These are phyloP conservation scores for Murraya paniculata DNA, from an alignment of 345 rosid genomes.

Conservation along the genomic window DNA sequence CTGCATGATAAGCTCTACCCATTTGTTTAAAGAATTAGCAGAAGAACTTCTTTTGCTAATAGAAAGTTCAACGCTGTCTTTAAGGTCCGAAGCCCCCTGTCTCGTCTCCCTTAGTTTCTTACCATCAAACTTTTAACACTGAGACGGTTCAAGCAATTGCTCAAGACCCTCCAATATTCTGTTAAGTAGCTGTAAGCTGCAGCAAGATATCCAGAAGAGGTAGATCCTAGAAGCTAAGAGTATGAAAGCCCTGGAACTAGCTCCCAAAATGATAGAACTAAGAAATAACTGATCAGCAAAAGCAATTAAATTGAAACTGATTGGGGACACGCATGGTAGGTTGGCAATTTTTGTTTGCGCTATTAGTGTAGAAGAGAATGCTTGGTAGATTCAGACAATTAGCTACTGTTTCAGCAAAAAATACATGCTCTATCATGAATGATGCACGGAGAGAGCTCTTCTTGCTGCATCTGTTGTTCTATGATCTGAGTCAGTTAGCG, in stretches of 20 bases:
- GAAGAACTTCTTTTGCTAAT: conserved; percentile 10
- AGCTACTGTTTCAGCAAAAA: conserved; percentile 39
- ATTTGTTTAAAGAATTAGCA: conserved; percentile 10
- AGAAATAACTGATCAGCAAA: too few relatives aligned
- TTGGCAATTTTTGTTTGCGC: conserved; percentile 27
- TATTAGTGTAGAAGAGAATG: conserved; percentile 29
- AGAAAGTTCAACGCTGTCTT: conserved; percentile 2
- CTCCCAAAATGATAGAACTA: background rate
- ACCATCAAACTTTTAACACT: conserved; percentile 17
- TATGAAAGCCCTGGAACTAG: conserved; percentile 11
- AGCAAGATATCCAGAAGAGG: conserved; percentile 13
- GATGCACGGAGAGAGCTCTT: conserved; percentile 30
- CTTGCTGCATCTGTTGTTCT: background rate
- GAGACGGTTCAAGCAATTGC: conserved; percentile 30
- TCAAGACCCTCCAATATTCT: conserved; percentile 5
- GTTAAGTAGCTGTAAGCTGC: conserved; percentile 1
- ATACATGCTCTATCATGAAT: conserved; percentile 49
- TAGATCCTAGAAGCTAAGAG: conserved; percentile 27
- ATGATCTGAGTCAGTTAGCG: conserved; percentile 5
- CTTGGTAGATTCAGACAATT: conserved; percentile 34
- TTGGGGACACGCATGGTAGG: conserved; percentile 17
- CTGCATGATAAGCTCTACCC: conserved; percentile 9
- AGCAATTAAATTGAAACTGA: too few relatives aligned
- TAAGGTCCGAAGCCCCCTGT: conserved; percentile 6
- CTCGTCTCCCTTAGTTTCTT: conserved; percentile 14